A percentile compares a stretch with the other conserved stretches of the same genome.
These are phyloP conservation scores for Hansenula lynferdii DNA, from an alignment of 1,139 yeast species.

Conservation along the genomic window DNA sequence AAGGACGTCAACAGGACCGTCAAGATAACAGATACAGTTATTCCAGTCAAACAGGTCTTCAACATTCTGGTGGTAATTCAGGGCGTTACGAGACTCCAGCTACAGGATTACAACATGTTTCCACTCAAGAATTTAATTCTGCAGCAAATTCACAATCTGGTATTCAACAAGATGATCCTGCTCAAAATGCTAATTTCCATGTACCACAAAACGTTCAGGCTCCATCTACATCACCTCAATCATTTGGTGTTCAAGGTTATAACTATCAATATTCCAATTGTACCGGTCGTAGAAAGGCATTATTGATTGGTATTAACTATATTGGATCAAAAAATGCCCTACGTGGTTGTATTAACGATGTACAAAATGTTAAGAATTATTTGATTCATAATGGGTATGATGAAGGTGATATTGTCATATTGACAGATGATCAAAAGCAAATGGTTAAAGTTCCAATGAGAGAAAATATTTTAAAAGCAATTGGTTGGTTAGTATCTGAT, in stretches of 20 bases:
- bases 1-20: neutral
- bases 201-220: constrained; percentile 13
- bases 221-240: constrained; percentile 32
- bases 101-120: constrained; percentile 1
- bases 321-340: constrained; percentile 66
- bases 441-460: constrained; percentile 67
- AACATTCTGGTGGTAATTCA: too few species aligned
- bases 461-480: constrained; percentile 76
- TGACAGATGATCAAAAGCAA: constrained; percentile 68
- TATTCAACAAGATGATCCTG: constrained; percentile 16
- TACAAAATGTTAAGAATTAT: constrained; percentile 55
- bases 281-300: constrained; percentile 73
- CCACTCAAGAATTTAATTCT: constrained; percentile 8
- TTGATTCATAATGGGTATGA: constrained; percentile 58
- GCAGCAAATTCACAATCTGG: constrained; percentile 13
- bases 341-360: constrained; percentile 87
- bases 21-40: neutral
- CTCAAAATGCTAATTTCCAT: constrained; percentile 7
- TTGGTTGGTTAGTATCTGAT: constrained; percentile 84
- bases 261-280: constrained; percentile 69
- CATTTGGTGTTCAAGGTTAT: constrained; percentile 26
- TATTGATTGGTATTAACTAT: constrained; percentile 84
- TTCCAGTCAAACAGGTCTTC: constrained; percentile 3
- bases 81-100: too few species aligned
- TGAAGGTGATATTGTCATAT: constrained; percentile 75